Evolutionary conservation across 306 rosid species (phyloP).

Genomic region (Albizia julibrissin): DNA sequence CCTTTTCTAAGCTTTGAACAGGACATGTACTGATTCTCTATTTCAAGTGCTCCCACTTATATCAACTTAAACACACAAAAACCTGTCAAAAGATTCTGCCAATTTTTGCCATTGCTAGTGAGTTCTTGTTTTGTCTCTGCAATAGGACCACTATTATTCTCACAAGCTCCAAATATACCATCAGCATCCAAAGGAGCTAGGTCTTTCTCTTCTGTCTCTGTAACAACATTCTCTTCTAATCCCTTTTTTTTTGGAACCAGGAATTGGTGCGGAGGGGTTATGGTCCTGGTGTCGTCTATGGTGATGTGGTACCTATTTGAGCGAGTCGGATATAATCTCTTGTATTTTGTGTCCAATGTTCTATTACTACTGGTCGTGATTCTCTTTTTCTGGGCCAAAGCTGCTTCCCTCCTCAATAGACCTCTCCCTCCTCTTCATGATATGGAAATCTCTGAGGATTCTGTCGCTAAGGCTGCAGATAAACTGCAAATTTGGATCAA

Average conservation of each 20-base stretch:
- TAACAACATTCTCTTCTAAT: slow-evolving; percentile 36
- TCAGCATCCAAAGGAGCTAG: slow-evolving; percentile 46
- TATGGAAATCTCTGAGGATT: slow-evolving; percentile 82
- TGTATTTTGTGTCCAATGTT: slow-evolving; percentile 89
- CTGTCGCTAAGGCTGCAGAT: slow-evolving; percentile 60
- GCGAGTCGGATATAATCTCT: slow-evolving; percentile 79
- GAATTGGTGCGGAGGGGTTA: slow-evolving; percentile 71
- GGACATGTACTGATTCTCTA: too few species aligned
- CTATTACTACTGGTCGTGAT: slow-evolving; percentile 79
- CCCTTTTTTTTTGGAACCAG: slow-evolving; percentile 94
- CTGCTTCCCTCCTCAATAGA: slow-evolving; percentile 95
- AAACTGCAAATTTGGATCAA: slow-evolving; percentile 67
- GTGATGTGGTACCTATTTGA: slow-evolving; percentile 82
- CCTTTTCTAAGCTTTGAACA: too few species aligned
- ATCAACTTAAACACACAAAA: too few species aligned
- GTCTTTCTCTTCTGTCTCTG: slow-evolving; percentile 36
- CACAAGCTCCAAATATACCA: slow-evolving; percentile 48
- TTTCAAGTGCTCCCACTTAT: too few species aligned
- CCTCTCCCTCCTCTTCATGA: slow-evolving; percentile 97
- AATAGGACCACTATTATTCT: slow-evolving; percentile 34
- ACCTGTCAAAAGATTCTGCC: too few species aligned
- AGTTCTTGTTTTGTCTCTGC: slow-evolving; percentile 52
- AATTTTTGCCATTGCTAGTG: too few species aligned
- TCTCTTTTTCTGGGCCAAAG: slow-evolving; percentile 92
- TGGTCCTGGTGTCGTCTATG: slow-evolving; percentile 58